Conservation (phyloP, 2,329 filamentous ascomycete genomes). For the Colletotrichum paranaense region DNA sequence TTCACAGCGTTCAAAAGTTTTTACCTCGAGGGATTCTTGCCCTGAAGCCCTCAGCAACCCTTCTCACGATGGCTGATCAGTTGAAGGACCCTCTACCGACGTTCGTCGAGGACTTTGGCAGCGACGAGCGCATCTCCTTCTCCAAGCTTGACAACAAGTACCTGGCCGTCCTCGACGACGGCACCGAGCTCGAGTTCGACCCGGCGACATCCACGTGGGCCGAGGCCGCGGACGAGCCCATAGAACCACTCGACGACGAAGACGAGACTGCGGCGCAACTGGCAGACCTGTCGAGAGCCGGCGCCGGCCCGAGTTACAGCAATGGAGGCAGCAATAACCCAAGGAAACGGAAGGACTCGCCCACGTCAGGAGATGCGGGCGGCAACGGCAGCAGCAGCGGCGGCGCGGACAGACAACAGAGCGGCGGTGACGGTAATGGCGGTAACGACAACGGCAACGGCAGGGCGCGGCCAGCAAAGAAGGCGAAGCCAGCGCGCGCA, state of each 20-base stretch:
- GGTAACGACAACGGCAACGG: conserved; percentile 32
- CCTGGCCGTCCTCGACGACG: conserved; percentile 86
- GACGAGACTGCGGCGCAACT: conserved; percentile 44
- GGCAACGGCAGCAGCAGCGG: not conserved
- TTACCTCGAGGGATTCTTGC: not conserved
- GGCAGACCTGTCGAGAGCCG: conserved; percentile 38
- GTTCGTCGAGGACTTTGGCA: conserved; percentile 76
- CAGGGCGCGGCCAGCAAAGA: conserved; percentile 53
- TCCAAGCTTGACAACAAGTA: conserved; percentile 86
- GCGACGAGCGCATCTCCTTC: conserved; percentile 86
- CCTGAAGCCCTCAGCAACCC: not conserved
- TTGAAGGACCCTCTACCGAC: conserved; percentile 62
- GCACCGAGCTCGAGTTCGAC: conserved; percentile 88
- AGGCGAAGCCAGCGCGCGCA: conserved; percentile 59
- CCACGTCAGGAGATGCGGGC: conserved; percentile 32
- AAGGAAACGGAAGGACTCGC: conserved; percentile 57
- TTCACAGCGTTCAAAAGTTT: not conserved
- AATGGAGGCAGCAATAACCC: conserved; percentile 36
- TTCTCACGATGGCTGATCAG: conserved; percentile 21
- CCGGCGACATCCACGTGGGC: conserved; percentile 79
- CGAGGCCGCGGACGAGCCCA: conserved; percentile 63
- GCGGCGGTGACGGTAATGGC: conserved; percentile 53
- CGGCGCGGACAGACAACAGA: conserved; percentile 24
- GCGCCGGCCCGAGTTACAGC: conserved; percentile 38
- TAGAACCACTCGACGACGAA: conserved; percentile 51